Evolutionary conservation across 805 yeast species (phyloP).

Genomic region (Saccharomycopsis babjevae): DNA sequence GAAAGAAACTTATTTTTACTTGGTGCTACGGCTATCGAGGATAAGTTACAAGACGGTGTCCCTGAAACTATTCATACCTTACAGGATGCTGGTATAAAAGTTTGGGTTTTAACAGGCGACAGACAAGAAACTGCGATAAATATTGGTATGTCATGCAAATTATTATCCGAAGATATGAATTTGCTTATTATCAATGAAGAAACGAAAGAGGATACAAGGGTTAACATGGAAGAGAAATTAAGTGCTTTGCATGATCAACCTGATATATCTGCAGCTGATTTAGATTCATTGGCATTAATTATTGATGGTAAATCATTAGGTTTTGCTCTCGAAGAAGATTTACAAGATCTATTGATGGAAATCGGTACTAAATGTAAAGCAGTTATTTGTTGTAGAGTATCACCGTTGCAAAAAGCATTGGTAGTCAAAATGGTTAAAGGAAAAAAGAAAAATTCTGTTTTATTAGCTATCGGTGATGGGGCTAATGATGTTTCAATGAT

Average conservation of each 20-base stretch:
- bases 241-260: slow-evolving; percentile 57
- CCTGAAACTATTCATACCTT: slow-evolving; percentile 94
- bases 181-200: slow-evolving; percentile 83
- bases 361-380: slow-evolving; percentile 86
- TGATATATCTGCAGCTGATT: slow-evolving; percentile 55
- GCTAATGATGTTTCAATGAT: slow-evolving; percentile 99
- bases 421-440: slow-evolving; percentile 91
- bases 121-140: slow-evolving; percentile 98
- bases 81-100: slow-evolving; percentile 93
- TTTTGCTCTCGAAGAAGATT: slow-evolving; percentile 71
- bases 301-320: slow-evolving; percentile 91
- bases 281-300: slow-evolving; percentile 73
- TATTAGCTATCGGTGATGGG: slow-evolving; percentile 96
- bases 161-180: slow-evolving; percentile 93
- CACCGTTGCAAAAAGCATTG: slow-evolving; percentile 92
- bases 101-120: slow-evolving; percentile 98
- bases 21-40: slow-evolving; percentile 98
- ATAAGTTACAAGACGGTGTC: slow-evolving; percentile 94
- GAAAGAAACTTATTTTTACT: slow-evolving; percentile 70
- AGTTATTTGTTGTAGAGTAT: slow-evolving; percentile 95
- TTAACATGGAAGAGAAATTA: slow-evolving; percentile 65
- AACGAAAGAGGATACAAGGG: slow-evolving; percentile 60
- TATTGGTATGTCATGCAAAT: slow-evolving; percentile 95
- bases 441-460: slow-evolving; percentile 54
- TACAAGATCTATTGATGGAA: slow-evolving; percentile 69